Evolutionary conservation across 1,139 yeast genomes (phyloP), one percentile per base, ranked within the genome.

Genomic region (Yamadazyma triangularis): DNA sequence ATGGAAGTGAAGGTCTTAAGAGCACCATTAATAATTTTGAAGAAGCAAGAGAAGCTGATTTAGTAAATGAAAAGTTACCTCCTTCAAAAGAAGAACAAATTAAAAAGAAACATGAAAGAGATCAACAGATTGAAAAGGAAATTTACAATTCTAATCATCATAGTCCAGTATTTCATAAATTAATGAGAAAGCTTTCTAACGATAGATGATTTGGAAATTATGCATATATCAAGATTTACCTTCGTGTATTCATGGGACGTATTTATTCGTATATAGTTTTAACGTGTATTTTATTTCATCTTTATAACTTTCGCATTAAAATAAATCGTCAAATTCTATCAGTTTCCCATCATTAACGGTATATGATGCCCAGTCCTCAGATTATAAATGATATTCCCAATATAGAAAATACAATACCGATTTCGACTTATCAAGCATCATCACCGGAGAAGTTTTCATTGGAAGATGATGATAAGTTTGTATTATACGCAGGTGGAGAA

Each of bases 1-100:
- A 84, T 42, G 97, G 97, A 3, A 60, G 81, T 8, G 91, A 85
- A 43, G 95, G 94, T 19, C 70, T 91, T 45, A 72, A 78, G 41
- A 71, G 70, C 32, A 83, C 87, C 10, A 72, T 91, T 32, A 60
- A 68, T 21, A 68, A 85, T 9, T 91, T 91, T 50, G 95, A 87
- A 50, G 94, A 83, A 33, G 97, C 96, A 1, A 71, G 81, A 42
- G 61, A 63, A 44, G 93, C 91, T 3, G 98, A 91, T 61, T 56
- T 84, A 45, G 70, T 68, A 25, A 91, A 91, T 55, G 98, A 91
- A 60, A 83, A 86, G 24, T 57, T 91, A 49, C 98, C 98, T 4
- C 97, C 97, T n/a, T 56, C 79, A 3, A 58, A 64, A 6, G 85
- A 77, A 35, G 85, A 82, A 45, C 53, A 71, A 24, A 61, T 60